Evolutionary conservation across 2,329 filamentous ascomycete genomes (phyloP), one percentile per base, ranked within the genome.

Genomic region (Fusarium irregulare): DNA sequence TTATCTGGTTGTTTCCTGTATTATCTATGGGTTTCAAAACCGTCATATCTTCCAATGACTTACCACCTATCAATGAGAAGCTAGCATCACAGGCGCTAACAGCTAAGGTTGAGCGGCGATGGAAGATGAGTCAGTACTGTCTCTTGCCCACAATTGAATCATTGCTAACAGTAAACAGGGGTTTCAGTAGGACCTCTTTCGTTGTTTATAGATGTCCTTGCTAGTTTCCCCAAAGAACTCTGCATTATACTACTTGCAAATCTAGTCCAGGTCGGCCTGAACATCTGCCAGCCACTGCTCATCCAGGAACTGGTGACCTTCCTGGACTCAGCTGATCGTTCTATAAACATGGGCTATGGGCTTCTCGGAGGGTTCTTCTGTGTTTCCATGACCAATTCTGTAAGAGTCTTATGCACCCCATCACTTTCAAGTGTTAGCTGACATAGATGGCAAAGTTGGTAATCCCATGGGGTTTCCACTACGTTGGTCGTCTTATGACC

Each of bases 341-440:
- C 53, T 20, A 27, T 47, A 9, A 47, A 41, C 3, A 7, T 47
- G 9, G 53, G 53, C 7, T 56, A 56, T 23, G 44, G 42, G 7
- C 53, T 56, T 18, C 42, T 56, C 18, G 53, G 53, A n/a, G 53
- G 42, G 6, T 56, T 56, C 16, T 56, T 56, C 23, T 56, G 42
- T 47, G 53, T 56, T 9, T 56, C 53, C 7, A 47, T 56, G 7
- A 18, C 12, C 32, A 56, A 56, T 20, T 30, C 53, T 28, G 42
- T 56, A 42, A 16, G 27, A 12, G 27, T 12, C 27, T 12, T 12
- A 28, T 28, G 27, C 4, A 28, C 27, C 27, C 27, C 27, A 28
- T 28, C 27, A 12, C 10, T 28, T 12, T 28, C 4, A 28, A 28
- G 11, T 12, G 27, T 12, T 28, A 28, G 27, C 27, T 28, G 27